These are phyloP conservation scores for Theobroma cacao DNA, from an alignment of 345 rosid genomes.

Conservation along the genomic window DNA sequence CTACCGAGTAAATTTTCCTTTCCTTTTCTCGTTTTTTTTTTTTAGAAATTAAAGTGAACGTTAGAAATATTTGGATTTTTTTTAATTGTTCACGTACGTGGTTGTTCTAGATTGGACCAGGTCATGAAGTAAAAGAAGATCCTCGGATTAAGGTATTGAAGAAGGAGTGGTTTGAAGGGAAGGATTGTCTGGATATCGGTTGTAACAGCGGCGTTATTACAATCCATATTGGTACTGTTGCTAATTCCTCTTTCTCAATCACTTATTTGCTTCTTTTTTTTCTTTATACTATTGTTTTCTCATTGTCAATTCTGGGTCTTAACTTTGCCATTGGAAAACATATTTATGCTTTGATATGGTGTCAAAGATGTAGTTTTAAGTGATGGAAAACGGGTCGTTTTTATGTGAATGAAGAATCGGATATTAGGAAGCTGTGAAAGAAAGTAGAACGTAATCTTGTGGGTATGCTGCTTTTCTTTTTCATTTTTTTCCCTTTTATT, in stretches of 20 bases:
- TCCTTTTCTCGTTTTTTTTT: background rate
- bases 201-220: conserved; percentile 86
- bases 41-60: no score
- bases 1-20: conserved; percentile 52
- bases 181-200: conserved; percentile 85
- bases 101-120: conserved; percentile 44
- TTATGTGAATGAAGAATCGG: background rate
- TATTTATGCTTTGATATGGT: background rate
- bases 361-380: background rate
- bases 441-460: background rate
- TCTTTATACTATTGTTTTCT: background rate
- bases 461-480: background rate
- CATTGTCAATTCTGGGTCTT: background rate
- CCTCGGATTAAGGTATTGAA: conserved; percentile 75
- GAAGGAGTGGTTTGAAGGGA: conserved; percentile 81
- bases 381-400: background rate
- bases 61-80: no score
- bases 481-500: no score
- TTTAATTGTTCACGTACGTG: background rate
- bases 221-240: conserved; percentile 59
- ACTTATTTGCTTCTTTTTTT: background rate
- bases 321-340: background rate
- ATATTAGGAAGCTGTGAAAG: background rate
- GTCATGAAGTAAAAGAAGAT: conserved; percentile 65
- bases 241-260: no score